phyloP scores from a whole-genome alignment of 495 filamentous ascomycete genomes.

The Amphirosellinia nigrospora region DNA sequence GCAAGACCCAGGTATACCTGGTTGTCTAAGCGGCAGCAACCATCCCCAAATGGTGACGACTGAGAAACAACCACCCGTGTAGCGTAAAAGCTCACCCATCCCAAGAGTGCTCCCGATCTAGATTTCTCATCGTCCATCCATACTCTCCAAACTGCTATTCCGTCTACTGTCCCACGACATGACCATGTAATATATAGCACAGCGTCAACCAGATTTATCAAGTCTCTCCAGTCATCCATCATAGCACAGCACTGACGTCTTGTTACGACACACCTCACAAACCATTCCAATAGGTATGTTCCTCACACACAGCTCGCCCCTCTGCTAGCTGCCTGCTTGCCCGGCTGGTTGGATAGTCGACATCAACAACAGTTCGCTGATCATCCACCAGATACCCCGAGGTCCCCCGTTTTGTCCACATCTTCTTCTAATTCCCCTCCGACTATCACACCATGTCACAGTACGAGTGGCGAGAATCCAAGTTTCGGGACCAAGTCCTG shows the following conservation, averaged over 20 bases:
- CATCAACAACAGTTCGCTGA: neutral
- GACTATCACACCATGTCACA: constrained; percentile 14
- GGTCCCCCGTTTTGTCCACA: neutral
- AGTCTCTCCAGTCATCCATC: neutral
- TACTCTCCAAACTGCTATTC: neutral
- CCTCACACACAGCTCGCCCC: neutral
- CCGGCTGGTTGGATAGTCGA: neutral
- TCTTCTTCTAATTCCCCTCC: neutral
- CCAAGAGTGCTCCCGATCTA: neutral
- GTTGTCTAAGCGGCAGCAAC: constrained; percentile 6
- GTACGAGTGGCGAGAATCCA: constrained; percentile 43
- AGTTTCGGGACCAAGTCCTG: constrained; percentile 59
- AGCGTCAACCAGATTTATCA: neutral
- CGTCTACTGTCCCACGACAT: neutral
- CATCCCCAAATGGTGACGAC: constrained; percentile 18
- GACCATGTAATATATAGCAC: neutral
- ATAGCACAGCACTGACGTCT: neutral
- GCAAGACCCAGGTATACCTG: neutral
- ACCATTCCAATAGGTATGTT: constrained; percentile 2
- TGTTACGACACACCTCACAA: neutral
- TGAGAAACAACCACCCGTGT: neutral
- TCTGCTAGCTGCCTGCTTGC: neutral
- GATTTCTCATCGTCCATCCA: neutral
- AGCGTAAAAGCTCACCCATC: constrained; percentile 2
- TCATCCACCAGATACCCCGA: constrained; percentile 2